Conservation (phyloP, 164 flowering plant genomes). For the Vitis amurensis region DNA sequence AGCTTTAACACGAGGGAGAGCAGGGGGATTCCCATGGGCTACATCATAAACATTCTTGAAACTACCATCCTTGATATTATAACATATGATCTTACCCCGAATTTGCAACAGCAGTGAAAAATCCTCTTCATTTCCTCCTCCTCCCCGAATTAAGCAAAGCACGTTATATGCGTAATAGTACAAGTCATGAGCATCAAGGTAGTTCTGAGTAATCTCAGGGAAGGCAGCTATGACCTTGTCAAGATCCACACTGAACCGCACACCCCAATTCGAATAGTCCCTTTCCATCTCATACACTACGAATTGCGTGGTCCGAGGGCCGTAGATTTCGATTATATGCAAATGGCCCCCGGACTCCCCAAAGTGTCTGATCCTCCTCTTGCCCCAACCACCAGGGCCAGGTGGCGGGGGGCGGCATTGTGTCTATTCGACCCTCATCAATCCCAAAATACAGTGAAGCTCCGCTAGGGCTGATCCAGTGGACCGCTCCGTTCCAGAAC, state of each 20-base stretch:
- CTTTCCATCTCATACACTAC: conserved; percentile 24
- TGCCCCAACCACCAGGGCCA: background rate
- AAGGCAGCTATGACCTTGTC: background rate
- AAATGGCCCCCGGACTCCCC: conserved; percentile 26
- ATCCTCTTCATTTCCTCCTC: conserved; percentile 4
- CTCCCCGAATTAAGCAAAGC: background rate
- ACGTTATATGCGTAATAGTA: background rate
- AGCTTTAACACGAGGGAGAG: no score
- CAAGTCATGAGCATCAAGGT: background rate
- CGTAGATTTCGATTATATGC: conserved; percentile 16
- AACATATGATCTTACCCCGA: conserved; percentile 7
- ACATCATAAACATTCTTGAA: conserved; percentile 4
- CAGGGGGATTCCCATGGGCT: background rate
- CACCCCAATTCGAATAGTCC: conserved; percentile 20
- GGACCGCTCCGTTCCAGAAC: conserved; percentile 30
- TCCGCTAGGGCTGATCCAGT: conserved; percentile 20
- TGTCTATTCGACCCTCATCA: background rate
- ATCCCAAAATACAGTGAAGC: conserved; percentile 12
- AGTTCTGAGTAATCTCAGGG: conserved; percentile 6
- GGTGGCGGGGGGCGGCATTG: conserved; percentile 10
- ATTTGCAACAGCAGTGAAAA: conserved; percentile 7
- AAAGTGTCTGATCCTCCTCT: conserved; percentile 6
- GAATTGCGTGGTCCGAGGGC: conserved; percentile 1
- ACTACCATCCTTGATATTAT: background rate
- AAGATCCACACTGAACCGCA: conserved; percentile 23